Base-by-base conservation (phyloP, 495 filamentous ascomycete genomes). In the Tuber borchii region DNA sequence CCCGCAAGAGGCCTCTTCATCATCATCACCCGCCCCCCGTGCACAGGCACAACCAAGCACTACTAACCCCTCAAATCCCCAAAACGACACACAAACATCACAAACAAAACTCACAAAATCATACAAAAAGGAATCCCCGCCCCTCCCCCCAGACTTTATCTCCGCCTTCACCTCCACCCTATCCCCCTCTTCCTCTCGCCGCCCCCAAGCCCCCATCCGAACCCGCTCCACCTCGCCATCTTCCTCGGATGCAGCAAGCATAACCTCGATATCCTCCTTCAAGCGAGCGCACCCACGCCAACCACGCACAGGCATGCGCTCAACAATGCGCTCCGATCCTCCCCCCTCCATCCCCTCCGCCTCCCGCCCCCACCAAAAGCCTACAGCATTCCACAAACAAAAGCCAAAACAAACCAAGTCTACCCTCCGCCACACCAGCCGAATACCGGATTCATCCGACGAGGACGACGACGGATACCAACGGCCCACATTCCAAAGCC, bases 31-130 rank as follows among this genome's bases (percentile, higher is more conserved):
- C 12, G 56, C 7, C 26, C 56, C 56, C 14, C 56, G 12, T 17
- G 4, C n/a, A 12, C 45, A 46, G 10, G 51, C 42, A 14, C 31
- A 71, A 70, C 45, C 45, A 16, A 37, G 44, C 34, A 42, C 71
- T 40, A 1, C 42, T n/a, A 19, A 17, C 40, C 31, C 17, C 73
- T 44, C 22, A 19, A 3, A 26, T 31, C 12, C 2, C 44, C 37
- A n/a, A 26, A 2, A 20, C 34, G 42, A 7, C 3, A 56, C 69
- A 19, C 42, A 68, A 48, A 43, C 22, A 2, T 17, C 42, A 73
- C 44, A 19, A 73, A 73, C 22, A 73, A 44, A 45, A n/a, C 19
- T 45, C 72, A 61, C 72, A 37, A 70, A n/a, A 65, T 6, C 56
- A 31, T 8, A 65, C 56, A 16, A 65, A 31, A 31, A 22, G 6